Evolutionary conservation across 192 early-diverging fungal genomes (phyloP).

Genomic region (Linnemannia schmuckeri): DNA sequence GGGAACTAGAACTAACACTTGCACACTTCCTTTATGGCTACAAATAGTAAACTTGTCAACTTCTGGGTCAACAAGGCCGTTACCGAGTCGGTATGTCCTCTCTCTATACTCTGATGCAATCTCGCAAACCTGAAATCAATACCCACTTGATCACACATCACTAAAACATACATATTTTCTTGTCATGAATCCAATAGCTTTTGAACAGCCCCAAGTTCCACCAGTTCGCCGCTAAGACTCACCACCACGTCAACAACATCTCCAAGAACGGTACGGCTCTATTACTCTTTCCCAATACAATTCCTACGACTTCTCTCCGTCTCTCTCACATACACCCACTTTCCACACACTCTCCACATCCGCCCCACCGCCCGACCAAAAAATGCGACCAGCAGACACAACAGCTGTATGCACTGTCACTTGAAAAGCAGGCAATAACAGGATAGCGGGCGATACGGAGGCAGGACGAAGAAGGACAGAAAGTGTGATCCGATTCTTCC

Average conservation of each 20-base stretch:
- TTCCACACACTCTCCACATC: no score
- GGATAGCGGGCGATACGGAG: no score
- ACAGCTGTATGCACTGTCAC: no score
- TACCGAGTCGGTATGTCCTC: constrained; percentile 48
- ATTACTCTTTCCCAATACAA: background rate
- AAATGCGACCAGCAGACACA: no score
- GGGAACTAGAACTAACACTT: no score
- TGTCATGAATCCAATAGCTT: constrained; percentile 23
- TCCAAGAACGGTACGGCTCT: constrained; percentile 44
- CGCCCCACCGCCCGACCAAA: no score
- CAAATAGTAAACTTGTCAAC: constrained; percentile 54
- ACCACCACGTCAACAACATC: constrained; percentile 50
- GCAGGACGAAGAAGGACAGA: no score
- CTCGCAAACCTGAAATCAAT: background rate
- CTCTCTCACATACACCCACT: no score
- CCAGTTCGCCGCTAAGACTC: constrained; percentile 51
- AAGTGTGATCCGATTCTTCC: no score
- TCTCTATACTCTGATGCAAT: background rate
- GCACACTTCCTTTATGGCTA: no score
- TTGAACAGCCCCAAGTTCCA: constrained; percentile 55
- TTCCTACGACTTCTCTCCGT: no score
- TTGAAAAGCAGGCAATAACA: no score
- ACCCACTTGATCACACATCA: background rate
- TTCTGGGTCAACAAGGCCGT: constrained; percentile 60
- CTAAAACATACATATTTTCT: background rate